Evolutionary conservation across 1,284 basidiomycete genomes (phyloP).

Genomic region (Fomitopsis pinicola): DNA sequence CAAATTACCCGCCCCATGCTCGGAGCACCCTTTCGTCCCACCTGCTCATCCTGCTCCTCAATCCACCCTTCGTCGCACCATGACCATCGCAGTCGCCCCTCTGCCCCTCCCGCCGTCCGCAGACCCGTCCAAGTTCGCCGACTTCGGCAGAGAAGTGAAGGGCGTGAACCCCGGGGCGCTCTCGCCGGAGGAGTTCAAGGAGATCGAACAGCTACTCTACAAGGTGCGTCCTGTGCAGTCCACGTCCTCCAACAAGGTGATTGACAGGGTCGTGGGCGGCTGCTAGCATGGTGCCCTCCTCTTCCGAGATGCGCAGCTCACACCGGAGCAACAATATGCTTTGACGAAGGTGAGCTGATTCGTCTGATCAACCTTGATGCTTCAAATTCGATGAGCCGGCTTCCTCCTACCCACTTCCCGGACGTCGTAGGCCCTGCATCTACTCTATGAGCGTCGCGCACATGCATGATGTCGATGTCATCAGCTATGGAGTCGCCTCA

Average conservation of each 20-base stretch:
- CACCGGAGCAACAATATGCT: conserved; percentile 80
- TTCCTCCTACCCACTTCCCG: background rate
- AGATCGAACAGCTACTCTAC: conserved; percentile 50
- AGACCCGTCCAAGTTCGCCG: conserved; percentile 40
- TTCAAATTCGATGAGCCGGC: background rate
- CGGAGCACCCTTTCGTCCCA: background rate
- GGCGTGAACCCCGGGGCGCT: conserved; percentile 47
- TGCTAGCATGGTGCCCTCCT: conserved; percentile 67
- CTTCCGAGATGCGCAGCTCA: conserved; percentile 65
- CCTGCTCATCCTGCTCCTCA: background rate
- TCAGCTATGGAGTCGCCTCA: background rate
- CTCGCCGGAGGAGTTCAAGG: conserved; percentile 40
- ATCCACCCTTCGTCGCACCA: conserved; percentile 11
- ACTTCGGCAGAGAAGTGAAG: conserved; percentile 49
- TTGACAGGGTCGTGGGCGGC: conserved; percentile 1
- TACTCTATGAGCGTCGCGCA: background rate
- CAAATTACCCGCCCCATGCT: background rate
- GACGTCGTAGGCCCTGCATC: background rate
- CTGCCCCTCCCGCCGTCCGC: conserved; percentile 46
- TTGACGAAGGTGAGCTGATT: conserved; percentile 63
- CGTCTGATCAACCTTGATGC: background rate
- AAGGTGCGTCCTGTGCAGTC: conserved; percentile 30
- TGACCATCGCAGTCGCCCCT: conserved; percentile 38
- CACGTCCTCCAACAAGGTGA: background rate
- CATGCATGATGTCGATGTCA: background rate